These are phyloP conservation scores for Wallacemonas sp. DNA, from an alignment of 208 protist species.

Conservation along the genomic window DNA sequence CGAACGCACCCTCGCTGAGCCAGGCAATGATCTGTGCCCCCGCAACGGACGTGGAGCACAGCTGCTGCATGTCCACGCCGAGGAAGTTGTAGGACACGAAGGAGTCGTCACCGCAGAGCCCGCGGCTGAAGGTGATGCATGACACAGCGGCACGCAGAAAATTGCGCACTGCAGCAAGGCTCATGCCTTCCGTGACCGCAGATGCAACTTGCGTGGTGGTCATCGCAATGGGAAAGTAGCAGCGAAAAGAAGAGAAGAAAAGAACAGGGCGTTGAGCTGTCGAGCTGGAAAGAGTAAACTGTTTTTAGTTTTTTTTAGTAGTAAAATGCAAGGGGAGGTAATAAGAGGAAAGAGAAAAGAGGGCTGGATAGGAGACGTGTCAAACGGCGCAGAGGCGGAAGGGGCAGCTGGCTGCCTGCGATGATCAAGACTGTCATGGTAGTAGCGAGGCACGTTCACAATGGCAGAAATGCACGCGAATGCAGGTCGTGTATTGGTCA, in stretches of 20 bases:
- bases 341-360: slow-evolving; percentile 14
- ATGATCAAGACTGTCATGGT: too few species aligned
- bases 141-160: slow-evolving; percentile 76
- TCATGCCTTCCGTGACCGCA: slow-evolving; percentile 70
- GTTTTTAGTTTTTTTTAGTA: neutral
- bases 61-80: slow-evolving; percentile 9
- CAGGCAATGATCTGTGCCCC: slow-evolving; percentile 48
- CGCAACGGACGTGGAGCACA: neutral
- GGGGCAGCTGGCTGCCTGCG: too few species aligned
- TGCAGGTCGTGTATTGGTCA: too few species aligned
- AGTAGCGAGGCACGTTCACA: too few species aligned
- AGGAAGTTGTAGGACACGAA: slow-evolving; percentile 25
- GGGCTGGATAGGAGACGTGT: neutral
- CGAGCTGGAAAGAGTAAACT: neutral
- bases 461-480: too few species aligned
- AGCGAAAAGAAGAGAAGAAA: slow-evolving; percentile 3
- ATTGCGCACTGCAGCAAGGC: slow-evolving; percentile 81
- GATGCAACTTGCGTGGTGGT: slow-evolving; percentile 4
- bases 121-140: slow-evolving; percentile 73
- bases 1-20: slow-evolving; percentile 81
- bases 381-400: too few species aligned
- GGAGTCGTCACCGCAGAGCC: slow-evolving; percentile 68
- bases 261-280: neutral
- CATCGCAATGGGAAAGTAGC: neutral
- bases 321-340: too few species aligned